A percentile compares a stretch with the other conserved stretches of the same genome.
Conservation (phyloP, 2,329 filamentous ascomycete genomes). For the Fusarium nodosum region DNA sequence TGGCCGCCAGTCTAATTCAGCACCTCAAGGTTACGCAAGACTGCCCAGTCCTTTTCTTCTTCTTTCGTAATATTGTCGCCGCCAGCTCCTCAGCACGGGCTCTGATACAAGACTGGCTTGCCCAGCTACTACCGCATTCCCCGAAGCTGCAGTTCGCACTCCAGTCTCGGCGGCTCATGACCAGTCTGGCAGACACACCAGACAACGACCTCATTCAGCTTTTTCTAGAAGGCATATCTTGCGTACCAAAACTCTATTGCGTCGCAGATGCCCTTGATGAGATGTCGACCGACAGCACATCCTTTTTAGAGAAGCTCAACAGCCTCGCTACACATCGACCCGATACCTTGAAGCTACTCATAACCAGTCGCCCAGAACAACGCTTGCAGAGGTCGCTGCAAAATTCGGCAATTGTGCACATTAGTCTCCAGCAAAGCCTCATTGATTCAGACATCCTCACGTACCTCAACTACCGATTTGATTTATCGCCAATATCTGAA, state of each 20-base stretch:
- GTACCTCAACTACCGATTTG: conserved; percentile 39
- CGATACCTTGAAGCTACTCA: conserved; percentile 38
- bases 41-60: conserved; percentile 43
- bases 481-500: conserved; percentile 1
- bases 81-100: conserved; percentile 44
- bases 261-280: conserved; percentile 46
- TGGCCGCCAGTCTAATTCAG: conserved; percentile 44
- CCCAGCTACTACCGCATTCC: conserved; percentile 41
- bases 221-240: conserved; percentile 34
- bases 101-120: conserved; percentile 45
- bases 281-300: conserved; percentile 38
- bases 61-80: conserved; percentile 46
- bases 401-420: conserved; percentile 42
- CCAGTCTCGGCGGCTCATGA: conserved; percentile 22
- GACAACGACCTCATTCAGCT: conserved; percentile 43
- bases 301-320: conserved; percentile 41
- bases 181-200: conserved; percentile 32
- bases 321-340: conserved; percentile 39
- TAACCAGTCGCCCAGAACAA: conserved; percentile 44
- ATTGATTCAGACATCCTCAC: conserved; percentile 39
- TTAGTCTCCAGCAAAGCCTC: conserved; percentile 43
- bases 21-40: conserved; percentile 37
- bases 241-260: conserved; percentile 42
- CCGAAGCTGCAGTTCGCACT: conserved; percentile 42
- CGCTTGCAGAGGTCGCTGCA: conserved; percentile 36